A percentile compares a stretch with the other conserved stretches of the same genome.
These are phyloP conservation scores for Phyllosticta citrichinensis DNA, from an alignment of 2,329 filamentous ascomycete species.

Conservation along the genomic window DNA sequence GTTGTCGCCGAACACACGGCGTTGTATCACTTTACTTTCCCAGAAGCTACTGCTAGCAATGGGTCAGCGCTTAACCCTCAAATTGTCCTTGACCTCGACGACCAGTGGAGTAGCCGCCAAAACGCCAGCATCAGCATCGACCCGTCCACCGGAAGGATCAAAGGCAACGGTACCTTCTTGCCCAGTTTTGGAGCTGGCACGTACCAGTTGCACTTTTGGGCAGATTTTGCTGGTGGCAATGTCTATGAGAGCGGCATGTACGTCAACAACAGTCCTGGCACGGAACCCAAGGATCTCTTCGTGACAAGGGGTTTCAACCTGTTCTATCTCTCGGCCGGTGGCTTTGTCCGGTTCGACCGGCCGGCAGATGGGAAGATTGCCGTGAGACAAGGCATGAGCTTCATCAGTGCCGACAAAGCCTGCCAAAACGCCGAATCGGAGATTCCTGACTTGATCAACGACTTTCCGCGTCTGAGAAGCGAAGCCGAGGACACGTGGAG, in stretches of 20 bases:
- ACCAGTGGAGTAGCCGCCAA: conserved; percentile 44
- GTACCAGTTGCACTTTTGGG: conserved; percentile 51
- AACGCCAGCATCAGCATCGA: conserved; percentile 47
- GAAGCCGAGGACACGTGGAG: conserved; percentile 33
- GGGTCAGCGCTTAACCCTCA: conserved; percentile 39
- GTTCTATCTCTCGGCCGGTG: conserved; percentile 25
- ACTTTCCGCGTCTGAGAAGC: conserved; percentile 46
- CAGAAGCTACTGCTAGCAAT: conserved; percentile 19
- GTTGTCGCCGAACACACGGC: conserved; percentile 50
- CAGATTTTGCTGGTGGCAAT: conserved; percentile 47
- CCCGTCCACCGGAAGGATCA: conserved; percentile 41
- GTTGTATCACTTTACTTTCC: conserved; percentile 52
- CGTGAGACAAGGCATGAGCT: conserved; percentile 58
- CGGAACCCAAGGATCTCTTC: conserved; percentile 30
- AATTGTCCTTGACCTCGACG: conserved; percentile 50
- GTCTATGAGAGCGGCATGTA: conserved; percentile 47
- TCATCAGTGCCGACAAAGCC: conserved; percentile 55
- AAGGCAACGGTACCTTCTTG: conserved; percentile 47
- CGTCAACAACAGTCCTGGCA: conserved; percentile 43
- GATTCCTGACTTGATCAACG: conserved; percentile 49
- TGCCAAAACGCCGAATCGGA: conserved; percentile 59
- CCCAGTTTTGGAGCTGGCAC: conserved; percentile 54
- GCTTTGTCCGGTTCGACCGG: conserved; percentile 41
- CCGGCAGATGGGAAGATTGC: conserved; percentile 46
- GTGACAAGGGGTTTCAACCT: conserved; percentile 27